These are phyloP conservation scores for Physocladia obscura DNA, from an alignment of 192 early-diverging fungal species.

Conservation along the genomic window DNA sequence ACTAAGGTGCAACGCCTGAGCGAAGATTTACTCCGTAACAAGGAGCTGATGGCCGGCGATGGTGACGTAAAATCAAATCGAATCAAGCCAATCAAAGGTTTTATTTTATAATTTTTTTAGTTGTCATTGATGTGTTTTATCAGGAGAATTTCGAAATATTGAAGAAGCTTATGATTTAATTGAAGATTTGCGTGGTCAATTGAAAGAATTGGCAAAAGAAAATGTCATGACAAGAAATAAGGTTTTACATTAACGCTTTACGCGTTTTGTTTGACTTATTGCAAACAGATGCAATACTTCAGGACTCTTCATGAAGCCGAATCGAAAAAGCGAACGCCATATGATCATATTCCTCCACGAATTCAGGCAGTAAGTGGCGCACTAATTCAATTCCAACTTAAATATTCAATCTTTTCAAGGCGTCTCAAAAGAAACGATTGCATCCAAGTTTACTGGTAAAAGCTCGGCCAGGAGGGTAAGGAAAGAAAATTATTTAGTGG, in stretches of 20 bases:
- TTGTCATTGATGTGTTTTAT: not conserved
- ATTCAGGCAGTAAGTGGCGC: constrained; percentile 25
- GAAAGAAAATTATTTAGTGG: too few relatives aligned
- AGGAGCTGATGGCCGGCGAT: constrained; percentile 19
- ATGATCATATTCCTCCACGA: constrained; percentile 57
- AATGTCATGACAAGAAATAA: constrained; percentile 44
- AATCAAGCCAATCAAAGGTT: constrained; percentile 22
- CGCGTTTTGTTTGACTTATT: not conserved
- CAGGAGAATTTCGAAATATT: constrained; percentile 32
- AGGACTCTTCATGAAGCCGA: constrained; percentile 56
- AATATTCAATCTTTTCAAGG: not conserved
- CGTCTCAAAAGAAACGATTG: constrained; percentile 7
- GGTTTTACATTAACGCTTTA: constrained; percentile 19
- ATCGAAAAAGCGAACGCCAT: constrained; percentile 41
- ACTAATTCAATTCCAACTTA: not conserved
- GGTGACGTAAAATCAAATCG: not conserved
- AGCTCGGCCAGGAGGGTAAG: constrained; percentile 24
- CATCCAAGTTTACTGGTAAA: constrained; percentile 15
- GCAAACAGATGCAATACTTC: constrained; percentile 43
- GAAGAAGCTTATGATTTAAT: constrained; percentile 39
- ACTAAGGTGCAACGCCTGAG: constrained; percentile 48
- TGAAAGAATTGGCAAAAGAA: constrained; percentile 42
- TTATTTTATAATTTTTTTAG: not conserved
- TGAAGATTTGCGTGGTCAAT: constrained; percentile 33
- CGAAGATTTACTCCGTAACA: constrained; percentile 39